A percentile compares a stretch with the other conserved stretches of the same genome.
Conservation (phyloP, 2,329 filamentous ascomycete species). For the Penicillium concentricum region DNA sequence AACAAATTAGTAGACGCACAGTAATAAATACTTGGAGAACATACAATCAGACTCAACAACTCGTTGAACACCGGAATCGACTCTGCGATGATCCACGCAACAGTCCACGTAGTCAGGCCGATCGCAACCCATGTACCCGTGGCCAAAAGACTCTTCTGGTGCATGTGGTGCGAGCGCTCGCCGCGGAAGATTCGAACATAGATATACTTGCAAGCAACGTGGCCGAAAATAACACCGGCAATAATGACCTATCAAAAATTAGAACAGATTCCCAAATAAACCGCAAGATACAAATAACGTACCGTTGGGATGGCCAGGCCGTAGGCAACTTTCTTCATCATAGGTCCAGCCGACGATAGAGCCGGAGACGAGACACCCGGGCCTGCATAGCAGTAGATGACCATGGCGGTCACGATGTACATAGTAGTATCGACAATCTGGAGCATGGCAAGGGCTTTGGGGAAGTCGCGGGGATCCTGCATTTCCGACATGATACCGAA, state of each 20-base stretch:
- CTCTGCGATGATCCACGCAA: conserved; percentile 66
- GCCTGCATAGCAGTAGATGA: conserved; percentile 67
- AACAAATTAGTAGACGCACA: conserved; percentile 9
- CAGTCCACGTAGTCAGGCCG: conserved; percentile 53
- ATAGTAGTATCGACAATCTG: conserved; percentile 59
- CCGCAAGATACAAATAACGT: background rate
- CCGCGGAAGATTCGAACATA: conserved; percentile 59
- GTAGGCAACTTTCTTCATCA: conserved; percentile 63
- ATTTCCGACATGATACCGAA: conserved; percentile 65
- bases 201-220: conserved; percentile 64
- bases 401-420: conserved; percentile 63
- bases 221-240: conserved; percentile 66
- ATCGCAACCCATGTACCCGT: conserved; percentile 59
- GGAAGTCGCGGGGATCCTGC: conserved; percentile 57
- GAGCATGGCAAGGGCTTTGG: conserved; percentile 60
- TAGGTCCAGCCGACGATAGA: conserved; percentile 58
- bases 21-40: background rate
- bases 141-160: conserved; percentile 48
- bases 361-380: conserved; percentile 61
- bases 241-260: conserved; percentile 46
- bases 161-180: conserved; percentile 55
- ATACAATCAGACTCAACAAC: conserved; percentile 59
- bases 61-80: conserved; percentile 67
- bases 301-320: conserved; percentile 64
- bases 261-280: background rate